phyloP scores from a whole-genome alignment of 2,329 filamentous ascomycete species.

The Alternaria sp. region DNA sequence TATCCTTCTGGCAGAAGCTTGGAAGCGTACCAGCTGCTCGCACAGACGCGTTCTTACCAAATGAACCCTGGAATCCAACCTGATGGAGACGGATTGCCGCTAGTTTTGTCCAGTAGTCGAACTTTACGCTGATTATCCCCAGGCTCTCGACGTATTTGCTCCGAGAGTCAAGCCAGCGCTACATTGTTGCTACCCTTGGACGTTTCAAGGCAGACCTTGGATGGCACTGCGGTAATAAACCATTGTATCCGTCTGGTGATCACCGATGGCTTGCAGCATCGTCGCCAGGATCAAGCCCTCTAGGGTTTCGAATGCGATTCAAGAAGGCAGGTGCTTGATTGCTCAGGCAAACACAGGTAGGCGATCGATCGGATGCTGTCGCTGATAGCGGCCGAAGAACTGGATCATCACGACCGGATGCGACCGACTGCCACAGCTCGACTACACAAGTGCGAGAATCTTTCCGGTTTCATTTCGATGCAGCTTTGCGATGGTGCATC shows the following conservation, averaged over 20 bases:
- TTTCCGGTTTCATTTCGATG: neutral
- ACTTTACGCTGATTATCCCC: constrained; percentile 15
- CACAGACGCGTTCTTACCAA: constrained; percentile 5
- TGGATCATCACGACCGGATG: neutral
- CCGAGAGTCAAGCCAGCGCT: neutral
- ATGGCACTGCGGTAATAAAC: constrained; percentile 11
- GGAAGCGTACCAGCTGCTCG: neutral
- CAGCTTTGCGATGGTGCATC: neutral
- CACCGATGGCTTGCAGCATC: constrained; percentile 24
- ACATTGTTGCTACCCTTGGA: neutral
- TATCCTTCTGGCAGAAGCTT: constrained; percentile 16
- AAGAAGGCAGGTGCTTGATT: constrained; percentile 10
- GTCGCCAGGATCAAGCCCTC: constrained; percentile 2
- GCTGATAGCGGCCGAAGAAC: neutral
- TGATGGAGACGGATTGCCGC: constrained; percentile 8
- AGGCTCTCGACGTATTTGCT: constrained; percentile 7
- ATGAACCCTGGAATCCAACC: constrained; percentile 14
- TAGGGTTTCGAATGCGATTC: constrained; percentile 11
- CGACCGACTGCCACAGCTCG: neutral
- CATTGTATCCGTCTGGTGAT: constrained; percentile 4
- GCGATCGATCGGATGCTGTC: neutral
- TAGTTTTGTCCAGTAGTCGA: constrained; percentile 6
- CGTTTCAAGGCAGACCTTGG: neutral
- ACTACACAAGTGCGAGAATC: neutral
- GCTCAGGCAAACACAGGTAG: neutral